Percentiles rank a stretch among this genome's conserved stretches.
These are phyloP conservation scores for Aspergillus sp. DNA, from an alignment of 2,329 filamentous ascomycete species.

Conservation along the genomic window DNA sequence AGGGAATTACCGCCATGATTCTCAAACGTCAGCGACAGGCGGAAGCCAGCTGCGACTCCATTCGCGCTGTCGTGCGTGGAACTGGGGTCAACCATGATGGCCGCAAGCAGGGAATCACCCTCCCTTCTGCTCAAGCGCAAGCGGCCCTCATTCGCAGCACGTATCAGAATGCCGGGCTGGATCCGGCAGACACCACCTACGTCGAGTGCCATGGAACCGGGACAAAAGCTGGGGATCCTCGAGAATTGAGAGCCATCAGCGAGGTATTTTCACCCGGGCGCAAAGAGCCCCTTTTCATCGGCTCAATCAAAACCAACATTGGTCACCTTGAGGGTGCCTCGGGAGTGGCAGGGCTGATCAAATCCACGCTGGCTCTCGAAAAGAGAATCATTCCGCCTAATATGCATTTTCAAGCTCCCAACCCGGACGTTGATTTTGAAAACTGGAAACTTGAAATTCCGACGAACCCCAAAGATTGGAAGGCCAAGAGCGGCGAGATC, in stretches of 20 bases:
- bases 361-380: constrained; percentile 26
- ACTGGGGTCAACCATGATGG: constrained; percentile 25
- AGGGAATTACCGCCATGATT: constrained; percentile 29
- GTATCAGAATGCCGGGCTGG: constrained; percentile 27
- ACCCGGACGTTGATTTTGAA: constrained; percentile 21
- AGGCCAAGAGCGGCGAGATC: constrained; percentile 3
- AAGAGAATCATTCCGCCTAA: constrained; percentile 29
- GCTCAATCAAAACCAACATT: constrained; percentile 29
- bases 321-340: constrained; percentile 28
- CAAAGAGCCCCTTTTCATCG: constrained; percentile 17
- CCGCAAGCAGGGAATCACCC: constrained; percentile 7
- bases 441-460: constrained; percentile 17
- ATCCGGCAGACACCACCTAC: constrained; percentile 29
- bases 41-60: constrained; percentile 26
- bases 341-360: constrained; percentile 28
- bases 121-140: constrained; percentile 4
- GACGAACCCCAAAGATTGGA: constrained; percentile 15
- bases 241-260: constrained; percentile 23
- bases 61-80: constrained; percentile 28
- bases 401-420: constrained; percentile 21
- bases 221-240: constrained; percentile 29
- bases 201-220: constrained; percentile 46
- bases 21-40: constrained; percentile 29
- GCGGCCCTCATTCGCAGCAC: constrained; percentile 1
- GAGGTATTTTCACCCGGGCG: constrained; percentile 16